Evolutionary conservation across 352 stramenopile species (phyloP).

Genomic region (Globisporangium megalacanthum): DNA sequence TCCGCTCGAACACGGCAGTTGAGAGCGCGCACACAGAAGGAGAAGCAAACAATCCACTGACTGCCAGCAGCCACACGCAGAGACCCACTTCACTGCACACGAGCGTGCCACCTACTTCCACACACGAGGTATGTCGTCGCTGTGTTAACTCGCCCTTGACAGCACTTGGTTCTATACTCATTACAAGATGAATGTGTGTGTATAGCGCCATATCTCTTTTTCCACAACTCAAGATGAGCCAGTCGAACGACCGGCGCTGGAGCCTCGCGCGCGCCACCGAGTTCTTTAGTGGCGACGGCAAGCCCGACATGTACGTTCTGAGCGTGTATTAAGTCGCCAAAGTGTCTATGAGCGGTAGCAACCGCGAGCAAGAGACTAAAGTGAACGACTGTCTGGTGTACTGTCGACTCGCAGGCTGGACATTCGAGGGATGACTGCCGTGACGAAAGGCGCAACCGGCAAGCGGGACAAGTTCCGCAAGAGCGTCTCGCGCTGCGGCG

Average conservation of each 20-base stretch:
- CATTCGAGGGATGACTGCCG: slow-evolving; percentile 83
- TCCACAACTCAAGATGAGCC: slow-evolving; percentile 29
- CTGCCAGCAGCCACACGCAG: too few species aligned
- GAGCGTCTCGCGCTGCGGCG: slow-evolving; percentile 77
- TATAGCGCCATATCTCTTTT: not conserved
- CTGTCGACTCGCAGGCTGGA: slow-evolving; percentile 51
- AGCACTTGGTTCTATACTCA: too few species aligned
- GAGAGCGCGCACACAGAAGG: too few species aligned
- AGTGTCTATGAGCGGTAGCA: too few species aligned
- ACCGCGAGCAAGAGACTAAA: too few species aligned
- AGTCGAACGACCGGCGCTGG: slow-evolving; percentile 67
- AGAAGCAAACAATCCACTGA: too few species aligned
- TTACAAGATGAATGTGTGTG: too few species aligned
- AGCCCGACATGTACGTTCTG: slow-evolving; percentile 69
- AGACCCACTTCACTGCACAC: too few species aligned
- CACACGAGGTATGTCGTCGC: too few species aligned
- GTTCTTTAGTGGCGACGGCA: slow-evolving; percentile 86
- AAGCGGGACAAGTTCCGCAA: slow-evolving; percentile 88
- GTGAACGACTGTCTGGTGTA: not conserved
- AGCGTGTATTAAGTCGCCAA: not conserved
- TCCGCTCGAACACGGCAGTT: too few species aligned
- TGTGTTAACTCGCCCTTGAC: too few species aligned
- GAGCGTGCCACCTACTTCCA: too few species aligned
- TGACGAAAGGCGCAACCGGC: slow-evolving; percentile 76
- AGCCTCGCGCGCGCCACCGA: slow-evolving; percentile 81